Base-by-base conservation (phyloP, 257 asterid species). In the Nicotiana sylvestris region DNA sequence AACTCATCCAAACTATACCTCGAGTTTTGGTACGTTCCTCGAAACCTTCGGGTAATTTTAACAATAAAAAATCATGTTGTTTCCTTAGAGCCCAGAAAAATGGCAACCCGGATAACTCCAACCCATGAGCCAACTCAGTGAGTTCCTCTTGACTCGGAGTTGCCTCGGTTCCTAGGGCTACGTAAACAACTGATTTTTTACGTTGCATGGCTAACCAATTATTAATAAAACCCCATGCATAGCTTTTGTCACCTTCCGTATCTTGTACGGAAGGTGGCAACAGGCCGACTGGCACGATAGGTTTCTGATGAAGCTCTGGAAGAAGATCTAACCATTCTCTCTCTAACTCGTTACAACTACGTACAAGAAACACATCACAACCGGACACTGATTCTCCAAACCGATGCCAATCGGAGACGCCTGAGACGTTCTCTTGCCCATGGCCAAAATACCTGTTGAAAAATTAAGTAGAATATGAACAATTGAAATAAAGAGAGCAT, bases 21-120 rank as follows among this genome's bases (percentile, higher is more conserved):
- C 80, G 81, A 12, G 32, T 72, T 7, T 69, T 80, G 2, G 66
- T 57, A 21, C 86, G 51, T 58, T 84, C 84, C 85, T 84, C 82
- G 12, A 86, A 86, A 33, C 87, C 89, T 17, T 77, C 70, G 11
- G 86, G 87, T 0, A 88, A 60, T 53, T 81, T 66, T n/a, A 78
- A 12, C 69, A 62, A 29, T 61, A 64, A 43, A 2, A 11, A 3
- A 12, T 49, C 77, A 1, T 64, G 69, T 4, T 64, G 83, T n/a
- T 57, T 82, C 77, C 86, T 81, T 9, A 89, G 58, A 43, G 74
- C 85, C 91, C 91, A 84, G 5, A 85, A 83, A 53, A 87, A 87
- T 0, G 89, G 87, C 15, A 81, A 10, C 25, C 83, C 85, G 17
- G 87, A 82, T 0, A 57, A 53, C 55, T 89, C 89, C 43, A 86